phyloP scores from a whole-genome alignment of 768 basidiomycete species.

The Mycena epipterygia region DNA sequence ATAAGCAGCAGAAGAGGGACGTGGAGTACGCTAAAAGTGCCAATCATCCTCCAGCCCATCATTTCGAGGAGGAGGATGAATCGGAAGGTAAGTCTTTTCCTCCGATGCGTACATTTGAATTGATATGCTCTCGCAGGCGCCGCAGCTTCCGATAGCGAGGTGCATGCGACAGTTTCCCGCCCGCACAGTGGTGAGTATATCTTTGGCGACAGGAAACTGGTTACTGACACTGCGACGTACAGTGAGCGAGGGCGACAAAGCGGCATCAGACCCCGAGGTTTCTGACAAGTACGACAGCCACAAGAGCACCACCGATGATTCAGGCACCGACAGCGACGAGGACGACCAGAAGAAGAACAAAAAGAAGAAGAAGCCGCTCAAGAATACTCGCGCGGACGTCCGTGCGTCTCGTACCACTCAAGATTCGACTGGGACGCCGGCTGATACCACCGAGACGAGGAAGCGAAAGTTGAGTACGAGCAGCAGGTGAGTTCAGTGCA shows the following conservation, averaged over 20 bases:
- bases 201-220: too few relatives aligned
- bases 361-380: neutral
- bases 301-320: neutral
- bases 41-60: neutral
- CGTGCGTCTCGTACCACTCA: neutral
- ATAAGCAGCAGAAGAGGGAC: conserved; percentile 9
- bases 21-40: neutral
- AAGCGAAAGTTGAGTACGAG: neutral
- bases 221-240: neutral
- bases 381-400: neutral
- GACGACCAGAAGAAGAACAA: neutral
- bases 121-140: neutral
- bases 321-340: neutral
- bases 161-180: too few relatives aligned
- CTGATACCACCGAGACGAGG: neutral
- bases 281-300: neutral
- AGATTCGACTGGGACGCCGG: conserved; percentile 4
- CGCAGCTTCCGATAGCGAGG: too few relatives aligned
- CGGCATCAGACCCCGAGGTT: neutral
- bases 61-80: neutral
- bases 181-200: too few relatives aligned
- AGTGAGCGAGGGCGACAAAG: neutral
- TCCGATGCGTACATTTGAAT: neutral
- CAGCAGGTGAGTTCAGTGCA: neutral
- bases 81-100: neutral